These are phyloP conservation scores for Austroboletus novae-zelandiae DNA, from an alignment of 1,284 basidiomycete genomes.

Conservation along the genomic window DNA sequence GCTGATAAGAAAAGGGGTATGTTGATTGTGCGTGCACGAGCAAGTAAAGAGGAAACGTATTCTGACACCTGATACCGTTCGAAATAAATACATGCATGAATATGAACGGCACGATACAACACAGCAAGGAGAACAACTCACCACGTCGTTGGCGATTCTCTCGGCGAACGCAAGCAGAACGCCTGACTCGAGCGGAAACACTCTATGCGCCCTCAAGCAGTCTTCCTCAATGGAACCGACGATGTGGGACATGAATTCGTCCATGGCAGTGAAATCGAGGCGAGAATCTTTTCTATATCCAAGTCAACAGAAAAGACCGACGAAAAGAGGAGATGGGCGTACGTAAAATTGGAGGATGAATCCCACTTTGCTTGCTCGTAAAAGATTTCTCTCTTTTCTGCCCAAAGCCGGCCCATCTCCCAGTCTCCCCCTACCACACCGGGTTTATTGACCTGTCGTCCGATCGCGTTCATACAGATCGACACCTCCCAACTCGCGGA, in stretches of 20 bases:
- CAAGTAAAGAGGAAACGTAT: slow-evolving; percentile 79
- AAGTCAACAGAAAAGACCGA: slow-evolving; percentile 1
- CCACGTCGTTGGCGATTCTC: slow-evolving; percentile 74
- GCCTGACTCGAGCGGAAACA: slow-evolving; percentile 79
- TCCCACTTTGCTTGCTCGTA: slow-evolving; percentile 82
- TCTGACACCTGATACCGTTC: slow-evolving; percentile 46
- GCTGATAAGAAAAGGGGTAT: slow-evolving; percentile 80
- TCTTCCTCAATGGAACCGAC: slow-evolving; percentile 68
- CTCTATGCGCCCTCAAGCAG: slow-evolving; percentile 74
- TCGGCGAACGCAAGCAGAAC: slow-evolving; percentile 78
- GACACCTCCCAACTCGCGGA: slow-evolving; percentile 84
- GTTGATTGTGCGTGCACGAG: slow-evolving; percentile 74
- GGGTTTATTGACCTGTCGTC: slow-evolving; percentile 34
- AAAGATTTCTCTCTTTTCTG: slow-evolving; percentile 92
- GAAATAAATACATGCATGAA: neutral
- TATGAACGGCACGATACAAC: neutral
- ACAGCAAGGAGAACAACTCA: slow-evolving; percentile 36
- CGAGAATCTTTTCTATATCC: slow-evolving; percentile 19
- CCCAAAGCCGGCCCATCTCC: slow-evolving; percentile 92
- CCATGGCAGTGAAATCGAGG: slow-evolving; percentile 83
- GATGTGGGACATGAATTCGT: slow-evolving; percentile 78
- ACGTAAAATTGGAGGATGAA: slow-evolving; percentile 38
- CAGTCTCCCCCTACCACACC: slow-evolving; percentile 45
- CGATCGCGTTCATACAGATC: slow-evolving; percentile 28
- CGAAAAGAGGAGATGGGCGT: slow-evolving; percentile 1